phyloP scores from a whole-genome alignment of 352 stramenopile genomes.

The Phytopythium chamaehyphon region DNA sequence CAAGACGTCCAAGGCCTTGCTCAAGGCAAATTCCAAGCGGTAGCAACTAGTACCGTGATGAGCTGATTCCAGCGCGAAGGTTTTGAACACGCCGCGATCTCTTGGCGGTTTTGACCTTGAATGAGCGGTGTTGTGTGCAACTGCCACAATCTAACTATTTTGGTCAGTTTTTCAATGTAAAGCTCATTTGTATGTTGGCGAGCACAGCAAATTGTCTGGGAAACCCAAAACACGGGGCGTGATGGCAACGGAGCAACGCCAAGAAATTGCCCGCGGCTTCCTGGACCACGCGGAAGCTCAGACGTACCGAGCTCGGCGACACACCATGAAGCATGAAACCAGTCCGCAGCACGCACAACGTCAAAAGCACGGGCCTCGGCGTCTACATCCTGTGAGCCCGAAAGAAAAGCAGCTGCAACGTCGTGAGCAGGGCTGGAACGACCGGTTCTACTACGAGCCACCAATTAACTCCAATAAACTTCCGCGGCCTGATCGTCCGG shows the following conservation, averaged over 20 bases:
- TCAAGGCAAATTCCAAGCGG: constrained; percentile 60
- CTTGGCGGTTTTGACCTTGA: not conserved
- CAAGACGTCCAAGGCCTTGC: constrained; percentile 43
- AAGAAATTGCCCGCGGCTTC: constrained; percentile 45
- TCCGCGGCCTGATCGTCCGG: constrained; percentile 17
- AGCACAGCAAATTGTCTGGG: too few species aligned
- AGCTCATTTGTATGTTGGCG: too few species aligned
- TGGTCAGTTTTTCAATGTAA: too few species aligned
- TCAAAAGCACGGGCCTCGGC: constrained; percentile 24
- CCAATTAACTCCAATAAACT: constrained; percentile 46
- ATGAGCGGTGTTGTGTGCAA: too few species aligned
- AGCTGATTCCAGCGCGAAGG: too few species aligned
- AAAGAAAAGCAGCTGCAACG: constrained; percentile 49
- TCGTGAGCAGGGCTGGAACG: constrained; percentile 71
- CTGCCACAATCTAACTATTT: too few species aligned
- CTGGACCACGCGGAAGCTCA: constrained; percentile 19
- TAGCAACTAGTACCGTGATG: not conserved
- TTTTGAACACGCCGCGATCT: not conserved
- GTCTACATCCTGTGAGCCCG: constrained; percentile 34
- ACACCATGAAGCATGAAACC: constrained; percentile 14
- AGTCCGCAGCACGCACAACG: constrained; percentile 12
- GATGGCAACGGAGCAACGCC: constrained; percentile 41
- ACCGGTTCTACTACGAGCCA: constrained; percentile 59
- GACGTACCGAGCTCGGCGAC: constrained; percentile 1
- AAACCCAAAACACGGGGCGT: constrained; percentile 4